These are phyloP conservation scores for Vaccinium corymbosum DNA, from an alignment of 148 eudicot genomes.

Conservation along the genomic window DNA sequence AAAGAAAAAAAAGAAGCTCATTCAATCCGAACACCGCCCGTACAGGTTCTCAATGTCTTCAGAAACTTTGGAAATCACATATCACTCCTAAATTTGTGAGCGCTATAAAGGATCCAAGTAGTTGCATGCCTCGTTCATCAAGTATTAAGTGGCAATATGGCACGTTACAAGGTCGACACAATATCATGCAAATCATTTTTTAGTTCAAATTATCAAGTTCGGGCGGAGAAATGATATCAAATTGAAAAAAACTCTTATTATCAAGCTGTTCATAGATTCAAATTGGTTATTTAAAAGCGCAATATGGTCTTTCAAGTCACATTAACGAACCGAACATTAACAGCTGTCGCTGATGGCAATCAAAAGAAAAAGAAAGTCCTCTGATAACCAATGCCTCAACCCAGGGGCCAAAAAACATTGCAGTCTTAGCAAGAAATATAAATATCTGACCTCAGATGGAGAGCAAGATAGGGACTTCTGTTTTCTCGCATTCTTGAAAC, in stretches of 20 bases:
- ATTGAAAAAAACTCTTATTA: background rate
- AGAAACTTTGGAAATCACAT: background rate
- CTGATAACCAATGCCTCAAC: background rate
- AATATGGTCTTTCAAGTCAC: constrained; percentile 1
- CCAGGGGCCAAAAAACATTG: background rate
- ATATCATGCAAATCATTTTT: background rate
- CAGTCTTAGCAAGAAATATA: background rate
- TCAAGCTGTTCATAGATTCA: background rate
- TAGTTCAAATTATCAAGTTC: background rate
- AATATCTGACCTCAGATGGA: constrained; percentile 68
- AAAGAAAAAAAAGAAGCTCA: too few species aligned
- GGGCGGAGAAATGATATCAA: background rate
- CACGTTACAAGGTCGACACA: background rate
- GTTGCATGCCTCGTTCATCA: background rate
- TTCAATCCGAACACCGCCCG: background rate
- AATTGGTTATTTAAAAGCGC: background rate
- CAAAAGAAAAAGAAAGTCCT: background rate
- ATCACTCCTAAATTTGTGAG: background rate
- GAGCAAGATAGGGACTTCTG: constrained; percentile 83
- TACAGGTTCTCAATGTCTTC: background rate
- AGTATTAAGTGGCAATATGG: background rate
- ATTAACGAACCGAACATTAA: background rate
- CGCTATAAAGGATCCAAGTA: background rate
- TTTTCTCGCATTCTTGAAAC: constrained; percentile 77
- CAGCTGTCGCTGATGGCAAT: background rate